Conservation (phyloP, 2,329 filamentous ascomycete genomes). For the Alternaria conjuncta region DNA sequence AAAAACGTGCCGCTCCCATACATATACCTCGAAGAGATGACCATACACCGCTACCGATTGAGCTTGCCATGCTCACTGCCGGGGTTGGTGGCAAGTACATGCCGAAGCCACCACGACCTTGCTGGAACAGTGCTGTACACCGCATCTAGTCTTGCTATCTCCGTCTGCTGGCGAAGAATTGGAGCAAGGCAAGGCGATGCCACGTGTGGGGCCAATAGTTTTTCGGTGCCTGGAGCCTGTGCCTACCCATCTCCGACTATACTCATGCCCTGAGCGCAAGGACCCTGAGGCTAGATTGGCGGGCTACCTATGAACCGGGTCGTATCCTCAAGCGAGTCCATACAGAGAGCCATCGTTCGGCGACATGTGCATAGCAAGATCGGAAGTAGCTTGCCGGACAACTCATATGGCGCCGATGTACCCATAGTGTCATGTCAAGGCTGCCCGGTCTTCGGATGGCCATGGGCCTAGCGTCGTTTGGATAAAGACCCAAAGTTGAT, state of each 20-base stretch:
- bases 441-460: background rate
- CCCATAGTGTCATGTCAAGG: background rate
- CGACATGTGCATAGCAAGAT: background rate
- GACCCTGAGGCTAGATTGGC: background rate
- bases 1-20: background rate
- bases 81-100: constrained; percentile 1
- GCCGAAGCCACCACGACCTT: background rate
- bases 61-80: constrained; percentile 3
- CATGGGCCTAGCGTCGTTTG: background rate
- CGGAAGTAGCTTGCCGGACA: background rate
- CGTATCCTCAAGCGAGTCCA: background rate
- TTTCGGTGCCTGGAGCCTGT: background rate
- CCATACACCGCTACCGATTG: background rate
- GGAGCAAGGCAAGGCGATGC: background rate
- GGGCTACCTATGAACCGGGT: background rate
- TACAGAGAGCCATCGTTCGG: background rate
- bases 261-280: background rate
- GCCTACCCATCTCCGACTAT: background rate
- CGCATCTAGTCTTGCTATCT: constrained; percentile 1
- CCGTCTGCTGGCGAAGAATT: background rate
- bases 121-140: background rate
- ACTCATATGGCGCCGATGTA: background rate
- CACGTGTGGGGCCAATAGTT: background rate
- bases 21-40: background rate
- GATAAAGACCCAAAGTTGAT: background rate